These are phyloP conservation scores for Alternaria alternata DNA, from an alignment of 2,329 filamentous ascomycete genomes.

Conservation along the genomic window DNA sequence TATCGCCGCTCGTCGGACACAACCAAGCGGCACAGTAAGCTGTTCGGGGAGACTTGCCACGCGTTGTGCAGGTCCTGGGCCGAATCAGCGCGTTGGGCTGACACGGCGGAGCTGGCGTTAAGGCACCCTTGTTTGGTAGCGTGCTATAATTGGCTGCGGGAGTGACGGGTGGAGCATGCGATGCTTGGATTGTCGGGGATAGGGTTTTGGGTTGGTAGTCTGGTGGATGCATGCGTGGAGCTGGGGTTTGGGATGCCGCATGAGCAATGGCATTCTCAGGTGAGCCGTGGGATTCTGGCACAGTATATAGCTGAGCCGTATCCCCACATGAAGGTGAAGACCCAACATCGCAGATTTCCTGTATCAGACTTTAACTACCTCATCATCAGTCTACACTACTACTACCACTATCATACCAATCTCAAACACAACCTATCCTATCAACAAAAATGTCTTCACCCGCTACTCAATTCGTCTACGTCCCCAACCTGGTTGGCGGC, in stretches of 20 bases:
- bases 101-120: constrained; percentile 21
- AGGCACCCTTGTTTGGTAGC: constrained; percentile 10
- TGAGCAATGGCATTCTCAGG: constrained; percentile 7
- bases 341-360: constrained; percentile 3
- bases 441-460: constrained; percentile 40
- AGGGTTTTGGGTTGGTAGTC: constrained; percentile 29
- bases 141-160: constrained; percentile 9
- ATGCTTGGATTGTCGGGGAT: constrained; percentile 29
- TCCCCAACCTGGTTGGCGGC: constrained; percentile 50
- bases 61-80: constrained; percentile 22
- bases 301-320: constrained; percentile 16
- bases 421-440: constrained; percentile 2
- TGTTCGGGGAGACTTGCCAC: constrained; percentile 29
- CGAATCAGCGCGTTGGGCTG: constrained; percentile 31
- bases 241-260: constrained; percentile 22
- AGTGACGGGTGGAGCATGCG: constrained; percentile 8
- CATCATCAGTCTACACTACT: not conserved
- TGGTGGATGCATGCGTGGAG: constrained; percentile 27
- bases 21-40: constrained; percentile 24
- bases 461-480: constrained; percentile 47
- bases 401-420: not conserved
- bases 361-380: not conserved
- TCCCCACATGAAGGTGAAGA: constrained; percentile 7
- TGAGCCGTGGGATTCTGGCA: constrained; percentile 6
- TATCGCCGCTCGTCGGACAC: constrained; percentile 25